A percentile compares a stretch with the other conserved stretches of the same genome.
Conservation (phyloP, 176 grass and related monocot genomes). For the maize (Zea mays) region Zm-B73-REFERENCE-NAM-5.0 NC_050098.1:234418001-234418500, state of each 20-base stretch:
- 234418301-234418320: slow-evolving; percentile 11
- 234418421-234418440: slow-evolving; percentile 89
- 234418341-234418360: slow-evolving; percentile 42
- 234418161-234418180: slow-evolving; percentile 82
- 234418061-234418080: background rate
- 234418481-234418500: background rate
- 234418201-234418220: slow-evolving; percentile 65
- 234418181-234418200: slow-evolving; percentile 99
- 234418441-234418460: slow-evolving; percentile 98
- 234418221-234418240: slow-evolving; percentile 39
- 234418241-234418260: slow-evolving; percentile 94
- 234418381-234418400: slow-evolving; percentile 61
- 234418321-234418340: no score
- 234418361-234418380: slow-evolving; percentile 93
- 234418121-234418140: slow-evolving; percentile 17
- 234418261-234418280: slow-evolving; percentile 62
- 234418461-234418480: slow-evolving; percentile 73
- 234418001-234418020: background rate
- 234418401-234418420: slow-evolving; percentile 59
- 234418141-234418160: slow-evolving; percentile 45
- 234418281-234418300: slow-evolving; percentile 35
- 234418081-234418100: background rate
- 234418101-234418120: slow-evolving; percentile 18
- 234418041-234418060: background rate
- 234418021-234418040: background rate